Evolutionary conservation across 2,329 filamentous ascomycete species (phyloP), one percentile per base, ranked within the genome.

Genomic region (Tolypocladium inflatum): DNA sequence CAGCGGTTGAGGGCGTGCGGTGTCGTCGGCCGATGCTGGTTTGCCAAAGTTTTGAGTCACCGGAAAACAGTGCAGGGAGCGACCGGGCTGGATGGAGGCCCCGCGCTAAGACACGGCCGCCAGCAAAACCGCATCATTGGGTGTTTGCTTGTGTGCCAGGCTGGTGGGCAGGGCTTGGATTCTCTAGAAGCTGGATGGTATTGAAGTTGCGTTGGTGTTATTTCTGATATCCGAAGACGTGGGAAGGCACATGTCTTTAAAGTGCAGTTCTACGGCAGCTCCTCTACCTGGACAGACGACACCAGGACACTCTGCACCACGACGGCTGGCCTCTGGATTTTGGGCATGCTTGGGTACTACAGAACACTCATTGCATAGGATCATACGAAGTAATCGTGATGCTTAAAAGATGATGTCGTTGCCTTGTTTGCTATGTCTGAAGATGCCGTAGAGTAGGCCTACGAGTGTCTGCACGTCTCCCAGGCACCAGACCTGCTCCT

Each of bases 11-110:
- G 53, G 45, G 42, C 38, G 42, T 59, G 19, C 55, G 26, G 41
- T 53, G 56, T 42, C 56, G 57, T 54, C 21, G 45, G 48, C 48
- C n/a, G 48, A 37, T 52, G 48, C 57, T 59, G 58, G 57, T 21
- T 53, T 57, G 55, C 42, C 35, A 63, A 59, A 63, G 55, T 60
- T 66, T 66, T 73, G 70, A 73, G 69, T 73, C 70, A 73, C 67
- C 65, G 60, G 60, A 65, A 68, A 68, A 64, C 61, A 63, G 64
- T 67, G 60, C 53, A 54, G 55, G 55, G 43, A 54, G 54, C 55
- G 57, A 58, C 13, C 30, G 23, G 35, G 51, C 33, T 45, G 11
- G 55, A 59, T 33, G 23, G 41, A 55, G 70, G 70, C 70, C 70
- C 70, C 69, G 70, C 70, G 68, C 70, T 72, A 72, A 62, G 48